A percentile compares a stretch with the other conserved stretches of the same genome.
phyloP scores from a whole-genome alignment of 495 filamentous ascomycete species.

The Astrothelium macrocarpum region DNA sequence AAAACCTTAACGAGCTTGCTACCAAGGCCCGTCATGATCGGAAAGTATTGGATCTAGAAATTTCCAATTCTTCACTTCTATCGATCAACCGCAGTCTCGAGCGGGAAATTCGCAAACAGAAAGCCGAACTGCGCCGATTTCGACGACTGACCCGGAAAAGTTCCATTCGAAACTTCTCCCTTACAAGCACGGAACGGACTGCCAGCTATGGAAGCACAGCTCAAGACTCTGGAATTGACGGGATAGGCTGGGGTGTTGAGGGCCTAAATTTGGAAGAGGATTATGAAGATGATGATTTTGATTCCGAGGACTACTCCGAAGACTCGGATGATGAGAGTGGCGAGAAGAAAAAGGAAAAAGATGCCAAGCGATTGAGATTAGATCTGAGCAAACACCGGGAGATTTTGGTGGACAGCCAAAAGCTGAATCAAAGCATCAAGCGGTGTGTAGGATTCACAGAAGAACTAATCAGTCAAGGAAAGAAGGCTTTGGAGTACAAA shows the following conservation, averaged over 20 bases:
- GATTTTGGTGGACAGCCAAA: constrained; percentile 76
- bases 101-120: constrained; percentile 82
- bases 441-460: constrained; percentile 81
- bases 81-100: constrained; percentile 96
- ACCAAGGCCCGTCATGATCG: constrained; percentile 81
- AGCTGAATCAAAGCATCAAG: constrained; percentile 86
- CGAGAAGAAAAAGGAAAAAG: constrained; percentile 38
- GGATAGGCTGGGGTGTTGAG: neutral
- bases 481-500: constrained; percentile 72
- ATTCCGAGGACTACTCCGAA: constrained; percentile 12
- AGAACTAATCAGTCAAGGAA: constrained; percentile 76
- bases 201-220: neutral
- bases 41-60: constrained; percentile 95
- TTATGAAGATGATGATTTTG: neutral
- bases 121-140: constrained; percentile 74
- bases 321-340: constrained; percentile 25
- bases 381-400: constrained; percentile 86
- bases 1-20: constrained; percentile 49
- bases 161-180: neutral
- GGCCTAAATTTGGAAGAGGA: neutral
- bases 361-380: constrained; percentile 67
- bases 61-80: constrained; percentile 88
- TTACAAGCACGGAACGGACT: neutral
- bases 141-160: constrained; percentile 53
- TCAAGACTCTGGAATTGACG: neutral